phyloP scores from a whole-genome alignment of 768 basidiomycete genomes.

The Termitomyces sp. region DNA sequence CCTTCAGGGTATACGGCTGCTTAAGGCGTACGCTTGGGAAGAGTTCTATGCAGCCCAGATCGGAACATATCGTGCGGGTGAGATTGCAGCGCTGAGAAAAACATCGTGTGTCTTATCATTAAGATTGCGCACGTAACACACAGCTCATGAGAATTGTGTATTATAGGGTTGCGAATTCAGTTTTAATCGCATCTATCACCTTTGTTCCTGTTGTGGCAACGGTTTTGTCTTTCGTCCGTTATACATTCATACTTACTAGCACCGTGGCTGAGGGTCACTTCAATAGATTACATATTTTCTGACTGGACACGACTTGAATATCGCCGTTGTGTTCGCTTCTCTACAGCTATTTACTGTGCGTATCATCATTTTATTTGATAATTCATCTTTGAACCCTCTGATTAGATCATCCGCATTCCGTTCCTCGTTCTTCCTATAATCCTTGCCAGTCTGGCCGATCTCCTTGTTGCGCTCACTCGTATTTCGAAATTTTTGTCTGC shows the following conservation, averaged over 20 bases:
- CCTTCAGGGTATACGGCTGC: conserved; percentile 59
- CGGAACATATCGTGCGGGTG: conserved; percentile 30
- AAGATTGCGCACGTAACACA: neutral
- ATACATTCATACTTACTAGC: neutral
- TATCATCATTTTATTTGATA: neutral
- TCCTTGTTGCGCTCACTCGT: conserved; percentile 43
- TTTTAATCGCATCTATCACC: conserved; percentile 38
- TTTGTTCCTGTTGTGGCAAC: conserved; percentile 50
- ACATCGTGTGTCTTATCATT: conserved; percentile 27
- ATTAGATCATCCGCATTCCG: conserved; percentile 53
- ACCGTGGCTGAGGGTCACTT: neutral
- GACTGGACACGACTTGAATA: conserved; percentile 46
- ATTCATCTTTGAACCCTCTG: neutral
- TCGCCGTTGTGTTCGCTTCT: conserved; percentile 51
- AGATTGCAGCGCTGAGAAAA: conserved; percentile 33
- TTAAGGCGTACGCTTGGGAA: conserved; percentile 65
- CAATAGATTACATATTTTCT: conserved; percentile 58
- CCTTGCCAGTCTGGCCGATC: conserved; percentile 42
- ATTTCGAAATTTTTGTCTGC: conserved; percentile 45
- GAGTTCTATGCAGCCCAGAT: conserved; percentile 41
- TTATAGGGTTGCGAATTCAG: conserved; percentile 28
- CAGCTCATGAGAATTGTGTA: conserved; percentile 7
- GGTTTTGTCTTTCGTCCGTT: conserved; percentile 46
- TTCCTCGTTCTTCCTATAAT: conserved; percentile 54
- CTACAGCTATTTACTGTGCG: conserved; percentile 56